Percentiles rank a stretch among this genome's conserved stretches.
Conservation (phyloP, 2,329 filamentous ascomycete species). For the Calonectria pseudoreteaudii region DNA sequence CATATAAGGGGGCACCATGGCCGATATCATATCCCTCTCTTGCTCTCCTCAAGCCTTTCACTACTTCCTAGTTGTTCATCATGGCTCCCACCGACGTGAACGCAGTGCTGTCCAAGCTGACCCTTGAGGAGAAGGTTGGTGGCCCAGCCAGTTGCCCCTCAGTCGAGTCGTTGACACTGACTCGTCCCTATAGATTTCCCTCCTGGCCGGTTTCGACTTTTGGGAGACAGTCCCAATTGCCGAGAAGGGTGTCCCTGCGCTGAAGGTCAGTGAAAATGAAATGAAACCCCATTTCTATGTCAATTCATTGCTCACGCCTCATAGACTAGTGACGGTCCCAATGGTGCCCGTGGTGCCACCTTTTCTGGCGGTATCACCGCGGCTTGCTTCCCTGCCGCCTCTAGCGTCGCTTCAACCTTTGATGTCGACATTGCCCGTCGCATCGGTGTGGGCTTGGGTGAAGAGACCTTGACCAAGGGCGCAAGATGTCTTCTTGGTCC, state of each 20-base stretch:
- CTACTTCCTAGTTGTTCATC: not conserved
- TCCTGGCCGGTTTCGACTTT: conserved; percentile 5
- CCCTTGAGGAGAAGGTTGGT: conserved; percentile 8
- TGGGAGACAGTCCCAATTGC: conserved; percentile 3
- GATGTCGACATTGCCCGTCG: not conserved
- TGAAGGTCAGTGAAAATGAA: not conserved
- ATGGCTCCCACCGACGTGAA: conserved; percentile 7
- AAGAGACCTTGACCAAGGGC: not conserved
- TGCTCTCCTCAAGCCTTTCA: not conserved
- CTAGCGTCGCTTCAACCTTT: not conserved
- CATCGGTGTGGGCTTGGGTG: not conserved
- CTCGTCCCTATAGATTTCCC: not conserved
- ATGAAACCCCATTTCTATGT: not conserved
- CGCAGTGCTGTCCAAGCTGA: conserved; percentile 1
- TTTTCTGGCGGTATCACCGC: not conserved
- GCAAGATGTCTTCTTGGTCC: conserved; percentile 2
- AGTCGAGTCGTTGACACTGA: not conserved
- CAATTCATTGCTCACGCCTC: not conserved
- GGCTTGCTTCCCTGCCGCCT: conserved; percentile 6
- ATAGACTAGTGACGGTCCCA: not conserved
- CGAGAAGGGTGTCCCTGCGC: not conserved
- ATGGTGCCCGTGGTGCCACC: not conserved
- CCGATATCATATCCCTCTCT: not conserved
- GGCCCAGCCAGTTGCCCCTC: not conserved
- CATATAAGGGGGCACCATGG: not conserved